phyloP scores from a whole-genome alignment of 257 asterid genomes.

The Ballota nigra region DNA sequence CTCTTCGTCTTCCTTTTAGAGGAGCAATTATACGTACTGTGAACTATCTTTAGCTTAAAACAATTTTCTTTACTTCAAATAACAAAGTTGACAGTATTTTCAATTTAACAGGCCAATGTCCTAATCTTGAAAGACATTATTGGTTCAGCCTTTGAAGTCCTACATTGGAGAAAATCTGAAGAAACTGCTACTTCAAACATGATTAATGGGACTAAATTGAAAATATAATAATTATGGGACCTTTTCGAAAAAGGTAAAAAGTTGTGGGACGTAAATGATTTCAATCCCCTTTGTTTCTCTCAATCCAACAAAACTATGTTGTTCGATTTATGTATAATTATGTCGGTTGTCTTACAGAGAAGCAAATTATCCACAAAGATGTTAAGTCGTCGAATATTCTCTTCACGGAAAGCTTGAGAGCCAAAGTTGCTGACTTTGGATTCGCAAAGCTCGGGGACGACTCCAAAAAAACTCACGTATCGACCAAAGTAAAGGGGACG shows the following conservation, averaged over 20 bases:
- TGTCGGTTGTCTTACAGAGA: slow-evolving; percentile 48
- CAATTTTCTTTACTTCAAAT: slow-evolving; percentile 1
- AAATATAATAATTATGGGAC: too few species aligned
- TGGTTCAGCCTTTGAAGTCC: slow-evolving; percentile 76
- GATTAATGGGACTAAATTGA: too few species aligned
- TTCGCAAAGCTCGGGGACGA: slow-evolving; percentile 90
- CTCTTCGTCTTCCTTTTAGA: slow-evolving; percentile 88
- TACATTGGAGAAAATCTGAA: too few species aligned
- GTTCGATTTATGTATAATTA: neutral
- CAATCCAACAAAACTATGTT: neutral
- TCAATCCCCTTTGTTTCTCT: too few species aligned
- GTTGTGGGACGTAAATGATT: too few species aligned
- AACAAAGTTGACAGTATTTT: neutral
- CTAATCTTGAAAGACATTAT: slow-evolving; percentile 80
- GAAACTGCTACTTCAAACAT: too few species aligned
- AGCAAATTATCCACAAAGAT: slow-evolving; percentile 98
- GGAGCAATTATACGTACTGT: slow-evolving; percentile 70
- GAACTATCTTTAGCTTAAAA: neutral
- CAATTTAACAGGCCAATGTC: slow-evolving; percentile 51
- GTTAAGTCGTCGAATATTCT: slow-evolving; percentile 95
- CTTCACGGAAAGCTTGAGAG: slow-evolving; percentile 84
- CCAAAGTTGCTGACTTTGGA: slow-evolving; percentile 97
- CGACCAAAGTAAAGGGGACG: slow-evolving; percentile 94
- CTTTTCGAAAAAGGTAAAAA: too few species aligned
- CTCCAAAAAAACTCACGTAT: slow-evolving; percentile 69